These are phyloP conservation scores for Sporothrix brasiliensis DNA, from an alignment of 2,329 filamentous ascomycete genomes.

Conservation along the genomic window DNA sequence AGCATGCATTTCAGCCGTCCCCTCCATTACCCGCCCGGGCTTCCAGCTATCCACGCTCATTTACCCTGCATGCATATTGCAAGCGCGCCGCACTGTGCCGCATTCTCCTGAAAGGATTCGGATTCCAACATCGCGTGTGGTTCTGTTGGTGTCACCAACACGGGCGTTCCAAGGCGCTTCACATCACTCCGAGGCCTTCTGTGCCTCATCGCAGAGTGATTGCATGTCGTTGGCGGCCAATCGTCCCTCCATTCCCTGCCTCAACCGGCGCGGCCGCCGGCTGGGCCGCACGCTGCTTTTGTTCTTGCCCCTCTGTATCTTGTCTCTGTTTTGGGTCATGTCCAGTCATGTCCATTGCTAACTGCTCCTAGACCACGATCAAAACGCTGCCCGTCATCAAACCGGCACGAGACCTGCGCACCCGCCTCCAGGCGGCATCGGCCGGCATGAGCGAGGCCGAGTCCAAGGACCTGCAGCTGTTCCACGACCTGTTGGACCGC, in stretches of 20 bases:
- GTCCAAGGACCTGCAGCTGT: conserved; percentile 75
- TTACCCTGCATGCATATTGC: conserved; percentile 10
- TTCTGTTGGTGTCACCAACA: too few relatives aligned
- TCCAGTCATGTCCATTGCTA: neutral
- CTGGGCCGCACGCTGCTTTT: neutral
- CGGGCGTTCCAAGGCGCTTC: too few relatives aligned
- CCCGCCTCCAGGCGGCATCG: conserved; percentile 73
- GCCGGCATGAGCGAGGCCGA: conserved; percentile 74
- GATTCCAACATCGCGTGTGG: neutral
- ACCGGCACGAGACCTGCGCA: conserved; percentile 79
- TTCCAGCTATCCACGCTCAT: neutral
- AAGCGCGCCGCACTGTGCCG: conserved; percentile 26
- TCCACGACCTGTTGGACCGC: conserved; percentile 84
- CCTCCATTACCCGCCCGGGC: neutral
- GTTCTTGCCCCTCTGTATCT: neutral
- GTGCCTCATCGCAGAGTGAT: too few relatives aligned
- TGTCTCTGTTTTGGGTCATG: neutral
- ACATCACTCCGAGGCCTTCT: too few relatives aligned
- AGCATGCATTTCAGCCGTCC: neutral
- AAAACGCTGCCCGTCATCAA: conserved; percentile 71
- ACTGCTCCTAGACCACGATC: conserved; percentile 59
- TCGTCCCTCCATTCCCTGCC: too few relatives aligned
- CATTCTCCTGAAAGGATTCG: neutral
- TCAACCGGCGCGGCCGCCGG: conserved; percentile 1
- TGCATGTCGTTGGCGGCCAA: too few relatives aligned